phyloP scores from a whole-genome alignment of 129 eudicot species.

The Chrysanthemum seticuspe region DNA sequence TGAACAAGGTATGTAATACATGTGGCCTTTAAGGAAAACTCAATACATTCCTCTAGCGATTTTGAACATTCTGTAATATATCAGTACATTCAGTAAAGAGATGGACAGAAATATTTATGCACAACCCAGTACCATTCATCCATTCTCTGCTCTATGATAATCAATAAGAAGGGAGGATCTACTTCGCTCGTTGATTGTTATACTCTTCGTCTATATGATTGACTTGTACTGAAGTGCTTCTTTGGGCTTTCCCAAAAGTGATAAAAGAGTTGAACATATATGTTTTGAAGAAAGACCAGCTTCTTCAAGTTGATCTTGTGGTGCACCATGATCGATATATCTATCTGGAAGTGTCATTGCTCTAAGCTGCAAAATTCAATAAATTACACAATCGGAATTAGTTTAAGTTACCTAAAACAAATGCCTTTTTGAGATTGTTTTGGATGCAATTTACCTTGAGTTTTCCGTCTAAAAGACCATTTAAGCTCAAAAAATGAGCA shows the following conservation, averaged over 20 bases:
- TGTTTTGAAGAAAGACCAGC: conserved; percentile 79
- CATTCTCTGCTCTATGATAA: not conserved
- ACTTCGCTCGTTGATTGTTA: not conserved
- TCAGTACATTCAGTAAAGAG: not conserved
- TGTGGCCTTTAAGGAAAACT: too few relatives aligned
- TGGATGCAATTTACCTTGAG: conserved; percentile 51
- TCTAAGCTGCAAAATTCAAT: conserved; percentile 51
- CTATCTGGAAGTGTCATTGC: conserved; percentile 80
- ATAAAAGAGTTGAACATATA: conserved; percentile 64
- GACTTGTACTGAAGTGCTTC: conserved; percentile 50
- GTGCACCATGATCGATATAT: conserved; percentile 80
- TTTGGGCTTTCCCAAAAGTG: conserved; percentile 69
- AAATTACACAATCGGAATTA: not conserved
- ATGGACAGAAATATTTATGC: conserved; percentile 13
- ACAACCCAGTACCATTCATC: conserved; percentile 11
- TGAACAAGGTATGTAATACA: too few relatives aligned
- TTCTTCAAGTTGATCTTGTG: conserved; percentile 52
- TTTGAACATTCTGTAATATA: too few relatives aligned
- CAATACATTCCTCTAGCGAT: too few relatives aligned
- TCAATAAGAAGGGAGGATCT: conserved; percentile 1
- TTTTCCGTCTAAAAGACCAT: conserved; percentile 58
- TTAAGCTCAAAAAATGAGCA: conserved; percentile 62
- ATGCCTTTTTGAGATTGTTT: not conserved
- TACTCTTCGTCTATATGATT: conserved; percentile 11
- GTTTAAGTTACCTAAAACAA: not conserved